Evolutionary conservation across 345 rosid genomes (phyloP), one percentile per base, ranked within the genome.

Genomic region (Lagerstroemia speciosa): DNA sequence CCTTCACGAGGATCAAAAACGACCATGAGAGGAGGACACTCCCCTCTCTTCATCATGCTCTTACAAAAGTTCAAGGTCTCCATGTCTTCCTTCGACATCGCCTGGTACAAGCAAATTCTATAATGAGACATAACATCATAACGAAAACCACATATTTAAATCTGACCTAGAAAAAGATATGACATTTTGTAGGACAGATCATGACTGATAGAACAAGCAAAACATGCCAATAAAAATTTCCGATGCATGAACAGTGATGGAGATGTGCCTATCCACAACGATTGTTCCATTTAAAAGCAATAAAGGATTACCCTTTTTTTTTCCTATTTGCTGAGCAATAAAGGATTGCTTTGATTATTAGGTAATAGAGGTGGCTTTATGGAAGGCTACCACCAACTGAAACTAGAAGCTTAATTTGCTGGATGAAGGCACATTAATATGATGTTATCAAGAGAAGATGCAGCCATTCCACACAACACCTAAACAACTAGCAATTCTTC

Each of bases 21-120:
- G 43, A 93, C 96, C 84, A 83, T 69, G 33, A 93, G 89, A 22
- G 98, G 97, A 1, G 96, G 93, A 73, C 93, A 94, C 76, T 87
- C 87, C 71, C 99, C 99, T 67, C 75, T 81, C 32, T 71, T 82
- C 88, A 84, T 85, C 97, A 89, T 94, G 33, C 67, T 77, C 80
- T 86, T 85, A 83, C 99, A 94, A 76, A 85, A 78, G 62, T 83
- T 84, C 73, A 93, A 82, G 33, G 90, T 79, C 75, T 83, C 94
- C 30, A 74, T 73, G 45, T 84, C 98, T 78, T 93, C 90, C 81
- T 84, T 89, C 6, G 91, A 75, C 38, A 93, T 70, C 70, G 87
- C 82, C 98, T 93, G 81, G n/a, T 55, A 75, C 62, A 67, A 52
- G 31, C 31, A 60, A 58, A 24, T 5, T 2, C 27, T 24, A 24